Conservation (phyloP, 495 filamentous ascomycete species). For the Hypoxylon lienhwacheense region DNA sequence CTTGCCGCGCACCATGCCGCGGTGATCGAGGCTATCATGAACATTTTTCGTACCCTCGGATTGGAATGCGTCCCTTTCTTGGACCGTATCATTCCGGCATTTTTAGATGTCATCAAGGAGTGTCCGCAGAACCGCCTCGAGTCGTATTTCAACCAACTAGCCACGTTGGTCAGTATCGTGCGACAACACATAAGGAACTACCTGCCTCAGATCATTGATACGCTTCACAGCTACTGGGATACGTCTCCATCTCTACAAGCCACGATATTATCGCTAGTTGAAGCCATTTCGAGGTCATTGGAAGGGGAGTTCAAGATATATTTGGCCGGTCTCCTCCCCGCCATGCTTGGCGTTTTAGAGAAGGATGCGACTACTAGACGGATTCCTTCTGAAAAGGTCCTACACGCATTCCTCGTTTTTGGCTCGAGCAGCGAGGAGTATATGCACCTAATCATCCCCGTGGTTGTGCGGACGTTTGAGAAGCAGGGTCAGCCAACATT, state of each 20-base stretch:
- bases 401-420: slow-evolving; percentile 94
- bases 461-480: slow-evolving; percentile 91
- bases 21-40: slow-evolving; percentile 98
- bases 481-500: slow-evolving; percentile 73
- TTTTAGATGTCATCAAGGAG: slow-evolving; percentile 79
- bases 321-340: slow-evolving; percentile 79
- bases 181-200: slow-evolving; percentile 92
- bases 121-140: slow-evolving; percentile 75
- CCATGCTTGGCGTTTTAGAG: slow-evolving; percentile 93
- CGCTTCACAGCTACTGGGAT: slow-evolving; percentile 86
- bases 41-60: slow-evolving; percentile 93
- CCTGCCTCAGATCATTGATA: slow-evolving; percentile 76
- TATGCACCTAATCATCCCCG: slow-evolving; percentile 97
- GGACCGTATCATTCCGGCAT: slow-evolving; percentile 88
- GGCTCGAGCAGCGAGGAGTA: slow-evolving; percentile 96
- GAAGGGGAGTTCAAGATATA: slow-evolving; percentile 98
- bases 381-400: slow-evolving; percentile 80
- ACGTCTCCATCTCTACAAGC: slow-evolving; percentile 73
- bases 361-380: slow-evolving; percentile 72
- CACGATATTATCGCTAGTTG: slow-evolving; percentile 87
- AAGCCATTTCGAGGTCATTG: slow-evolving; percentile 87
- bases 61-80: slow-evolving; percentile 94
- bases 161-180: slow-evolving; percentile 90
- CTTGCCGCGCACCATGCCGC: slow-evolving; percentile 85
- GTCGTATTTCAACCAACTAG: slow-evolving; percentile 94